Percentiles rank a stretch among this genome's conserved stretches.
These are phyloP conservation scores for Suillus clintonianus DNA, from an alignment of 768 basidiomycete genomes.

Conservation along the genomic window DNA sequence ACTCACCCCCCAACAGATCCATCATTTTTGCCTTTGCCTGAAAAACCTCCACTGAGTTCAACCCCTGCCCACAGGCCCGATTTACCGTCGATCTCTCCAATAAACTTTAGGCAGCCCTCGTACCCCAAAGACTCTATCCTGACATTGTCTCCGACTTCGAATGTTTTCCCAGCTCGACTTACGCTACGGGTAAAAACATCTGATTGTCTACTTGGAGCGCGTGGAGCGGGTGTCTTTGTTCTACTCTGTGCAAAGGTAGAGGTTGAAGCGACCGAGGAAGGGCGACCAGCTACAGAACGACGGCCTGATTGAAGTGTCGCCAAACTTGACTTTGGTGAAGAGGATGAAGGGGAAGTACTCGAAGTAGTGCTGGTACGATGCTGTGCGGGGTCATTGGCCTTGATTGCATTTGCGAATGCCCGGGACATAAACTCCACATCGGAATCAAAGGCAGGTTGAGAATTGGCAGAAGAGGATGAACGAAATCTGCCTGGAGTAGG, in stretches of 20 bases:
- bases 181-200: slow-evolving; percentile 53
- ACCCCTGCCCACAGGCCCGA: slow-evolving; percentile 92
- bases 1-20: slow-evolving; percentile 88
- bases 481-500: slow-evolving; percentile 74
- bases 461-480: slow-evolving; percentile 56
- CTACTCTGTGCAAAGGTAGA: slow-evolving; percentile 42
- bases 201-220: slow-evolving; percentile 69
- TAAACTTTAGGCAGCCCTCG: slow-evolving; percentile 78
- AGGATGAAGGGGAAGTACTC: slow-evolving; percentile 43
- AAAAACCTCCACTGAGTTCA: slow-evolving; percentile 81
- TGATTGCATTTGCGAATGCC: slow-evolving; percentile 80
- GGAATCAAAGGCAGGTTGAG: slow-evolving; percentile 31
- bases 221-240: slow-evolving; percentile 56
- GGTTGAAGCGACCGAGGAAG: slow-evolving; percentile 64
- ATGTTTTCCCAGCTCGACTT: slow-evolving; percentile 47
- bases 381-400: slow-evolving; percentile 75
- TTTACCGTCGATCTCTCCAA: slow-evolving; percentile 89
- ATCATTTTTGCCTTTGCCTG: slow-evolving; percentile 94
- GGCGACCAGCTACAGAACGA: slow-evolving; percentile 53
- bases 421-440: slow-evolving; percentile 64
- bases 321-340: slow-evolving; percentile 45
- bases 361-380: slow-evolving; percentile 52
- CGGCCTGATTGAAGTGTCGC: slow-evolving; percentile 44
- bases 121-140: slow-evolving; percentile 86
- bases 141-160: slow-evolving; percentile 80